Evolutionary conservation across 1,139 yeast species (phyloP), one percentile per base, ranked within the genome.

Genomic region (Pichia sp.): DNA sequence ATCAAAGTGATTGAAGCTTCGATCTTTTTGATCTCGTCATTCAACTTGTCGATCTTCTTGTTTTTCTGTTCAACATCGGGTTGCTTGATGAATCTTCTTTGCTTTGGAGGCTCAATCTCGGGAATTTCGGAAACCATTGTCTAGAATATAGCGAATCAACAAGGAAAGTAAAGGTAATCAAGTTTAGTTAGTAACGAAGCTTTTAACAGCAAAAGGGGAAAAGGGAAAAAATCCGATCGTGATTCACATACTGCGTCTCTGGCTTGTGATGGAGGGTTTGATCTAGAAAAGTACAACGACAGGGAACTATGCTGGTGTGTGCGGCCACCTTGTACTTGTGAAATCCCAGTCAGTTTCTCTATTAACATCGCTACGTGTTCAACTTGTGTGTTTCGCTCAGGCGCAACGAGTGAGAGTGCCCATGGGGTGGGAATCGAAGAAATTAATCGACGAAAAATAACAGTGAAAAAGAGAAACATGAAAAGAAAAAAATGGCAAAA

Each of bases 21-120:
- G 71, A 87, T 79, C 66, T 79, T 81, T 68, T 85, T 84, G 71
- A 92, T 81, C 67, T 87, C 88, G 49, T 79, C 79, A 64, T 83
- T 82, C 64, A 88, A 75, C 53, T 75, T 77, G 49, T 78, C 81
- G 61, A 89, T 70, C 64, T 81, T 79, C 61, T 78, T 79, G 69
- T 86, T 87, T 69, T 76, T 71, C 51, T 72, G 80, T 63, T 81
- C 74, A 68, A 81, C 83, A 70, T 91, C 95, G 58, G 96, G 95
- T 69, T 87, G 84, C 71, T 85, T 85, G 72, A 85, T 78, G 70
- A 78, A 80, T 64, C 79, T 81, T 71, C 77, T 76, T 48, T 60
- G 61, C 53, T 63, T 63, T 52, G 66, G 67, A 14, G 60, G 57
- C 53, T 62, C 64, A 49, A 61, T 51, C 49, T 61, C 66, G 34